Base-by-base conservation (phyloP, 495 filamentous ascomycete species). In the Xylaria flabelliformis region DNA sequence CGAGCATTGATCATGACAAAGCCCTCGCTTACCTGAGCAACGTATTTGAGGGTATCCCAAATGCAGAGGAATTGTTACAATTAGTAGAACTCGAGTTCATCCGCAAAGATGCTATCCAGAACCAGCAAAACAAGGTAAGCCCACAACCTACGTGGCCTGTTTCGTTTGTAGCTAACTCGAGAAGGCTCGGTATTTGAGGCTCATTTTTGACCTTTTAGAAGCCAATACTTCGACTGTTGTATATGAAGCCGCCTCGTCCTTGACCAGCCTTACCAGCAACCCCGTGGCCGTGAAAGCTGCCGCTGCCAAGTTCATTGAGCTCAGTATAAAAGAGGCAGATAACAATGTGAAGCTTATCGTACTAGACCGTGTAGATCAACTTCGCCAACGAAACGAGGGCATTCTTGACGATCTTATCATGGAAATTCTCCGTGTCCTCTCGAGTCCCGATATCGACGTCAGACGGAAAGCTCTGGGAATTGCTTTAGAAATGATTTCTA, bases 311-410 rank as follows among this genome's bases (percentile, higher is more conserved):
- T 95, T 98, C 80, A 97, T 97, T 69, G 97, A 99, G 79, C 90
- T 99, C 1, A 92, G 91, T 73, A 98, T 99, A 77, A 95, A 95
- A 82, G 96, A 98, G 81, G 92, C 96, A 4, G 96, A 99, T 79
- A 99, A 99, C 85, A 99, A 99, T 77, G 97, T 99, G 70, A 99
- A 98, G 83, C 90, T 98, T 39, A 98, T 99, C 76, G 97, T 98
- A 24, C 86, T 99, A 53, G 97, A 98, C 74, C 93, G 94, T 50
- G 95, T 99, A 39, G 92, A 98, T 77, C 92, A 97, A 74, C 84
- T 99, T 65, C 88, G 97, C 73, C 89, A 93, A 77, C 93, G 94
- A 82, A 98, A 98, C 76, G 93, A 96, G 76, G 96, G 97, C 70
- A 89, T 98, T 63, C 81, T 99, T 70, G 95, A 98, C 79, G 96